A percentile compares a stretch with the other conserved stretches of the same genome.
Evolutionary conservation across 2,329 filamentous ascomycete genomes (phyloP).

Genomic region (Exophiala sp.): DNA sequence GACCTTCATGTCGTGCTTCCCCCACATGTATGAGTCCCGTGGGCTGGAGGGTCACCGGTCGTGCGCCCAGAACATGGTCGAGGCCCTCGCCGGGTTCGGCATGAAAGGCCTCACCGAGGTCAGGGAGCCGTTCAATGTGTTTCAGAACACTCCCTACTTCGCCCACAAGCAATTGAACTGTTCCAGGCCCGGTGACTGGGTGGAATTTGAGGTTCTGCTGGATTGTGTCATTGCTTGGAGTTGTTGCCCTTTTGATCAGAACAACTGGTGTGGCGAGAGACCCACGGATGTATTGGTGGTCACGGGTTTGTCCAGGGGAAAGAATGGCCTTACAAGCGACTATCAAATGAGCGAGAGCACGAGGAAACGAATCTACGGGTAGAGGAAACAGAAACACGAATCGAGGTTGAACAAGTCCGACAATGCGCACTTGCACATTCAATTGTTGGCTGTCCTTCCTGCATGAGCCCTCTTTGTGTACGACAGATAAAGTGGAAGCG

Average conservation of each 20-base stretch:
- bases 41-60: constrained; percentile 34
- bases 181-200: constrained; percentile 36
- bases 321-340: too few relatives aligned
- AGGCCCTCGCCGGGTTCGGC: constrained; percentile 35
- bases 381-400: too few relatives aligned
- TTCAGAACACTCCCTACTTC: constrained; percentile 40
- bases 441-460: too few relatives aligned
- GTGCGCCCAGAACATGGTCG: constrained; percentile 37
- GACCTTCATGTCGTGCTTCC: constrained; percentile 40
- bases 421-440: too few relatives aligned
- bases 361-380: too few relatives aligned
- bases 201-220: constrained; percentile 37
- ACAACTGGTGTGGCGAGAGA: constrained; percentile 37
- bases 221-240: constrained; percentile 35
- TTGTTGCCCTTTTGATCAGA: constrained; percentile 37
- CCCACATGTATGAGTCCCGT: constrained; percentile 34
- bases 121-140: constrained; percentile 39
- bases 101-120: constrained; percentile 34
- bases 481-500: too few relatives aligned
- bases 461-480: too few relatives aligned
- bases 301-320: not conserved
- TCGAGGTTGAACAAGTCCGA: too few relatives aligned
- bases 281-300: constrained; percentile 37
- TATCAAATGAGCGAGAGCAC: too few relatives aligned
- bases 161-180: constrained; percentile 35